phyloP scores from a whole-genome alignment of 2,329 filamentous ascomycete species.

The Drechslera avenae region DNA sequence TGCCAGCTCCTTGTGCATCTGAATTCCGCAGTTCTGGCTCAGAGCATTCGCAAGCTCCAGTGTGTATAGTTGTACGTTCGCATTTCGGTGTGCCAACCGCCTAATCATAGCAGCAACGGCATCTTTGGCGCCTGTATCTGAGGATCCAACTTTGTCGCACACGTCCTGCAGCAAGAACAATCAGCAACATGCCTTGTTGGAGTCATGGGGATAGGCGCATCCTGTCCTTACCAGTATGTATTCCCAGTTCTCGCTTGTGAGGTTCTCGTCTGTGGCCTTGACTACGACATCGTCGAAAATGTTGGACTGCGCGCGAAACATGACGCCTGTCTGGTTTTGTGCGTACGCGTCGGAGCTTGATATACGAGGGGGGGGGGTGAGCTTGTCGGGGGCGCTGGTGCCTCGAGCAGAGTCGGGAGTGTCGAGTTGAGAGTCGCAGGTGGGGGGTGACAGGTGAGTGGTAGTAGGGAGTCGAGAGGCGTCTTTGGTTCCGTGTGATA shows the following conservation, averaged over 20 bases:
- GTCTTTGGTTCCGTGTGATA: not conserved
- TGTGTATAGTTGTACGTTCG: constrained; percentile 94
- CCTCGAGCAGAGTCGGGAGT: constrained; percentile 4
- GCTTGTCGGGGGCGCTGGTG: constrained; percentile 10
- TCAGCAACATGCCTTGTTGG: constrained; percentile 12
- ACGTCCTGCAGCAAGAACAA: constrained; percentile 58
- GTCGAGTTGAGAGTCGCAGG: not conserved
- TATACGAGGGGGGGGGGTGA: not conserved
- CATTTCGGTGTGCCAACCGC: constrained; percentile 88
- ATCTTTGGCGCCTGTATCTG: constrained; percentile 71
- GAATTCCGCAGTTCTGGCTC: constrained; percentile 86
- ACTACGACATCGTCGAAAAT: constrained; percentile 73
- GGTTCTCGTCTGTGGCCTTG: constrained; percentile 95
- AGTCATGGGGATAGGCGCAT: not conserved
- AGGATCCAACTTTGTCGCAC: constrained; percentile 62
- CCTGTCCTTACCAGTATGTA: constrained; percentile 62
- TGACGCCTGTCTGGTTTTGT: constrained; percentile 33
- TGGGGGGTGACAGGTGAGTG: not conserved
- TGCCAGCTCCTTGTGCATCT: constrained; percentile 86
- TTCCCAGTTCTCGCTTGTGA: constrained; percentile 83
- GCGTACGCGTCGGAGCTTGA: not conserved
- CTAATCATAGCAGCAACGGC: constrained; percentile 90
- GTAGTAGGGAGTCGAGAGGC: not conserved
- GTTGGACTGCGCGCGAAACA: constrained; percentile 64
- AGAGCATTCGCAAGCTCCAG: constrained; percentile 88